Evolutionary conservation across 2,329 filamentous ascomycete genomes (phyloP).

Genomic region (Botrytis fabae): DNA sequence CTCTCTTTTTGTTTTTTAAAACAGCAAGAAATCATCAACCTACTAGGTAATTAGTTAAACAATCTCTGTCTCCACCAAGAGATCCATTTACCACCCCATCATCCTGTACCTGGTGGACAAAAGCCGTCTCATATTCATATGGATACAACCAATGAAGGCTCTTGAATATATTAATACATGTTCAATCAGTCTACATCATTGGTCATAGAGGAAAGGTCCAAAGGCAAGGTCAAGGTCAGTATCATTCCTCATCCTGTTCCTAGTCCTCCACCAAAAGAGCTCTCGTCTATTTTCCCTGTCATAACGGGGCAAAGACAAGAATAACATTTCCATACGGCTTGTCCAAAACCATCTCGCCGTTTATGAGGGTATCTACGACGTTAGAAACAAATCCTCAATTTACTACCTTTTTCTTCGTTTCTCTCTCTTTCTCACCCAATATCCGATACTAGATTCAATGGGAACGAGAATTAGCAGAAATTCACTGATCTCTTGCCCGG

Average conservation of each 20-base stretch:
- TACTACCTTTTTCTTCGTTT: not conserved
- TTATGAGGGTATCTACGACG: not conserved
- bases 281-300: not conserved
- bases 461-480: not conserved
- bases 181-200: not conserved
- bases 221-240: not conserved
- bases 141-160: slow-evolving; percentile 3
- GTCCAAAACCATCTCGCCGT: not conserved
- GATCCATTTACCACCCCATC: not conserved
- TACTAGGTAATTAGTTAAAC: not conserved
- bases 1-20: not conserved
- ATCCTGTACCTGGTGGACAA: not conserved
- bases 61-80: not conserved
- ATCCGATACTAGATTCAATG: not conserved
- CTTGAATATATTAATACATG: not conserved
- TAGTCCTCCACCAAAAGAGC: slow-evolving; percentile 6
- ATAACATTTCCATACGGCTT: not conserved
- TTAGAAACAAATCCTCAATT: not conserved
- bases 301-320: not conserved
- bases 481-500: not conserved
- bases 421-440: not conserved
- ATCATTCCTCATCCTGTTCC: not conserved
- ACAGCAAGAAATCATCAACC: not conserved
- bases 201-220: not conserved
- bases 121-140: slow-evolving; percentile 1